phyloP scores from a whole-genome alignment of 352 stramenopile genomes.

The Globisporangium nunn region DNA sequence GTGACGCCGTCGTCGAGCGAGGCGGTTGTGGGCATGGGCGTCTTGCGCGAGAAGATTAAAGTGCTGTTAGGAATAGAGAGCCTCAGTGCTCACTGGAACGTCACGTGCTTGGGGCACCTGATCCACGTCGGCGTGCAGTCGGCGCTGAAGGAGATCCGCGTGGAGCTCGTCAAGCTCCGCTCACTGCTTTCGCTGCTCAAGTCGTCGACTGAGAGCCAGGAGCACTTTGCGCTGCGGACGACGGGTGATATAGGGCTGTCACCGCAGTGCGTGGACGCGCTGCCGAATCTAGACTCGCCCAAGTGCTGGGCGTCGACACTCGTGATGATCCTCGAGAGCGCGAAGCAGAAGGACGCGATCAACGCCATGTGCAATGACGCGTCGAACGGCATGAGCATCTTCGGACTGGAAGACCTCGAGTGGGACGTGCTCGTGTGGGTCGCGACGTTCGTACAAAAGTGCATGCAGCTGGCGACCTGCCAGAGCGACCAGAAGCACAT shows the following conservation, averaged over 20 bases:
- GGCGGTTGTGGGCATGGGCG: constrained; percentile 60
- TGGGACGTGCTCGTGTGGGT: constrained; percentile 73
- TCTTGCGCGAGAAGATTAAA: constrained; percentile 77
- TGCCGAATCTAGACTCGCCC: constrained; percentile 64
- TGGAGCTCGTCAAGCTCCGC: constrained; percentile 70
- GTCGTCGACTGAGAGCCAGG: constrained; percentile 60
- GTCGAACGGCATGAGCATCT: constrained; percentile 67
- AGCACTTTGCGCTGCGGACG: constrained; percentile 64
- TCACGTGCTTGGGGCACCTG: constrained; percentile 66
- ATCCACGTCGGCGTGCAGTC: constrained; percentile 60
- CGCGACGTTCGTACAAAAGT: constrained; percentile 68
- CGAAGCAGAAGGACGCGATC: constrained; percentile 74
- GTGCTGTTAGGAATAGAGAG: constrained; percentile 68
- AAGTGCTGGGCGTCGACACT: constrained; percentile 67
- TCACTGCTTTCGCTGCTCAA: constrained; percentile 68
- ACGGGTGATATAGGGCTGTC: constrained; percentile 43
- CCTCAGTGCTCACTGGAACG: constrained; percentile 65
- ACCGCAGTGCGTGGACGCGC: constrained; percentile 41
- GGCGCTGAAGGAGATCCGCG: constrained; percentile 64
- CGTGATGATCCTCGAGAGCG: constrained; percentile 67
- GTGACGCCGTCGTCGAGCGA: constrained; percentile 59
- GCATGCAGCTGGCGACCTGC: constrained; percentile 71
- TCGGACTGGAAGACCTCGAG: constrained; percentile 68
- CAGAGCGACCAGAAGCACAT: constrained; percentile 77
- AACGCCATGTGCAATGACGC: constrained; percentile 59